These are phyloP conservation scores for Sporisorium sorghi DNA, from an alignment of 1,284 basidiomycete species.

Conservation along the genomic window DNA sequence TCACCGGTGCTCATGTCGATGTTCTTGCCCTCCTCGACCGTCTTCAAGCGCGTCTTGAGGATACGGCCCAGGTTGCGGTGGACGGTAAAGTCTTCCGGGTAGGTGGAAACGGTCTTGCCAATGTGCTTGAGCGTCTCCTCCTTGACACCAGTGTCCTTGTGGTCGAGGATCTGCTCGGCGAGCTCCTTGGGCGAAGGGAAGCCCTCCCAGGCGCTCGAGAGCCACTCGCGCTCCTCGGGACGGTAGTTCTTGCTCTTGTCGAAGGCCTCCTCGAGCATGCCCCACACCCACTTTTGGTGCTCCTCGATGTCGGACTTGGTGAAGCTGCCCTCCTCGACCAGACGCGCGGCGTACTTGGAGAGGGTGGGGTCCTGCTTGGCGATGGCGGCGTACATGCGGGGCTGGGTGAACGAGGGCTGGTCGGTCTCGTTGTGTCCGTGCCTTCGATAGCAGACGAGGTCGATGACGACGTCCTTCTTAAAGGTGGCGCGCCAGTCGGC, in stretches of 20 bases:
- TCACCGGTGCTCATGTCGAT: constrained; percentile 99
- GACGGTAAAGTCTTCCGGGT: constrained; percentile 84
- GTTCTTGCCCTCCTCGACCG: constrained; percentile 86
- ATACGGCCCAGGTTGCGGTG: constrained; percentile 97
- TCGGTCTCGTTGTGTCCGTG: constrained; percentile 99
- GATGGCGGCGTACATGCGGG: constrained; percentile 98
- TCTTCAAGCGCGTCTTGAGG: constrained; percentile 85
- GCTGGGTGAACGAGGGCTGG: constrained; percentile 98
- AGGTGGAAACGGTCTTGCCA: constrained; percentile 85
- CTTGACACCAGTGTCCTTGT: constrained; percentile 85
- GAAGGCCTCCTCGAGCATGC: constrained; percentile 94
- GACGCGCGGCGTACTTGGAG: constrained; percentile 88
- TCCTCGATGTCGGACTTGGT: constrained; percentile 96
- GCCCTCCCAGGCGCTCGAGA: constrained; percentile 96
- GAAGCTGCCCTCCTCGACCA: constrained; percentile 92
- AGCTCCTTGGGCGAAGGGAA: constrained; percentile 98
- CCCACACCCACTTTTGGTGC: constrained; percentile 99
- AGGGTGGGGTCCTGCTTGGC: constrained; percentile 92
- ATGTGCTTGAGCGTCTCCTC: constrained; percentile 84
- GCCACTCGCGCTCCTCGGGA: constrained; percentile 83
- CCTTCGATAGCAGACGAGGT: constrained; percentile 98
- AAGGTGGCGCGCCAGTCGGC: constrained; percentile 98
- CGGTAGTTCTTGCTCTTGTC: constrained; percentile 92
- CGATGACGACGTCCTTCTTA: constrained; percentile 98
- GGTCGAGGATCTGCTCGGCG: constrained; percentile 89